Evolutionary conservation across 768 basidiomycete species (phyloP).

Genomic region (Russula sp.): DNA sequence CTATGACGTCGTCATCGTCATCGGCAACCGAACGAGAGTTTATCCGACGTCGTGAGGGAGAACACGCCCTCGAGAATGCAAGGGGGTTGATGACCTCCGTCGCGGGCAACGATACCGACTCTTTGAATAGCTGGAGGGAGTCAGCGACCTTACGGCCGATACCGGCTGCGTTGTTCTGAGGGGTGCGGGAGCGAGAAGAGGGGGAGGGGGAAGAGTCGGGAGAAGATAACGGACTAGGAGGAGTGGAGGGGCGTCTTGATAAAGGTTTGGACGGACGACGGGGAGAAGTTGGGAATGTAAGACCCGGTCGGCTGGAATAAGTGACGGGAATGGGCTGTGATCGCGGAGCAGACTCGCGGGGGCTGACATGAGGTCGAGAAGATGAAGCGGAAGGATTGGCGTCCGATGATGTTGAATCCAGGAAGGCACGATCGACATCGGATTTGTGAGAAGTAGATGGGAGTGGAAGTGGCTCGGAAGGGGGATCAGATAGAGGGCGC

Average conservation of each 20-base stretch:
- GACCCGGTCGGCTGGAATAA: slow-evolving; percentile 19
- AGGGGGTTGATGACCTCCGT: slow-evolving; percentile 38
- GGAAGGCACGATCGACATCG: slow-evolving; percentile 19
- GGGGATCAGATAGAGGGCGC: slow-evolving; percentile 16
- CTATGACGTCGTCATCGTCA: slow-evolving; percentile 53
- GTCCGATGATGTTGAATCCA: slow-evolving; percentile 6
- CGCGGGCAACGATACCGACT: slow-evolving; percentile 48
- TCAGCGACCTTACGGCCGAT: slow-evolving; percentile 83
- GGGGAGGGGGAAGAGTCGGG: slow-evolving; percentile 37
- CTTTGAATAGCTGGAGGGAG: slow-evolving; percentile 77
- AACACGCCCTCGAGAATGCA: slow-evolving; percentile 34
- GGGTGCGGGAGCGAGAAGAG: slow-evolving; percentile 38
- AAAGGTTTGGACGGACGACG: slow-evolving; percentile 25
- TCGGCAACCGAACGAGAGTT: slow-evolving; percentile 35
- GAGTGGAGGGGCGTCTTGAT: slow-evolving; percentile 28
- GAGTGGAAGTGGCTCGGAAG: slow-evolving; percentile 19
- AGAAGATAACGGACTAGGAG: slow-evolving; percentile 38
- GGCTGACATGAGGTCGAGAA: slow-evolving; percentile 22
- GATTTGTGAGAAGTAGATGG: slow-evolving; percentile 16
- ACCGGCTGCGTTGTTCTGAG: slow-evolving; percentile 38
- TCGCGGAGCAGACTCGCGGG: slow-evolving; percentile 22
- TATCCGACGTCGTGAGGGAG: slow-evolving; percentile 36
- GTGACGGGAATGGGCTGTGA: slow-evolving; percentile 20
- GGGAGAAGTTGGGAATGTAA: slow-evolving; percentile 20
- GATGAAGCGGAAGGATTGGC: slow-evolving; percentile 21